Evolutionary conservation across 805 yeast species (phyloP).

Genomic region (Groenewaldozyma salmanticensis): DNA sequence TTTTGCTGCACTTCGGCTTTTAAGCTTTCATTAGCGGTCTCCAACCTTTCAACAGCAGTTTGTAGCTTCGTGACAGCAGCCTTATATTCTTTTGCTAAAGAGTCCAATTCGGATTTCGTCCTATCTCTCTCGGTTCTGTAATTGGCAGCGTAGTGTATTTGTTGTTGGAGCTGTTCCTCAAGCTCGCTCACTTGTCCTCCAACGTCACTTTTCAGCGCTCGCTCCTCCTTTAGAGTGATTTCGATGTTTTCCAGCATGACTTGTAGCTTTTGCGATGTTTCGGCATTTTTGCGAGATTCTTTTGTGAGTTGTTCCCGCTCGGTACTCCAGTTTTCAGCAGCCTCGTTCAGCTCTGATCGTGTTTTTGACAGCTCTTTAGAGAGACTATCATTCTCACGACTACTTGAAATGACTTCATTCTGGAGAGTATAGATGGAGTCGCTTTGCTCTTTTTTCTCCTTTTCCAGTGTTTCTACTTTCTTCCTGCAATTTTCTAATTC

Average conservation of each 20-base stretch:
- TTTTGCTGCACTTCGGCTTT: conserved; percentile 6
- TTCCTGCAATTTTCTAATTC: conserved; percentile 26
- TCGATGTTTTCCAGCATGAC: conserved; percentile 24
- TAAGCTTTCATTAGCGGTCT: conserved; percentile 9
- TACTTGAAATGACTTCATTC: conserved; percentile 28
- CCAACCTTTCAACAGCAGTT: conserved; percentile 6
- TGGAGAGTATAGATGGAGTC: conserved; percentile 29
- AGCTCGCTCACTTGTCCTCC: conserved; percentile 20
- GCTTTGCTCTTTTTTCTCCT: conserved; percentile 28
- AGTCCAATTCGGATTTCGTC: conserved; percentile 17
- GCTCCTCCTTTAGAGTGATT: conserved; percentile 26
- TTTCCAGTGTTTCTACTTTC: conserved; percentile 24
- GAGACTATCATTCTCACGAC: conserved; percentile 21
- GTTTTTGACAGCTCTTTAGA: conserved; percentile 21
- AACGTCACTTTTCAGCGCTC: conserved; percentile 11
- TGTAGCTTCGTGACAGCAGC: conserved; percentile 9
- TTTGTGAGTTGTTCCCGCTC: conserved; percentile 19
- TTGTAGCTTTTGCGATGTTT: conserved; percentile 14
- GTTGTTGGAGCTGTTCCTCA: conserved; percentile 24
- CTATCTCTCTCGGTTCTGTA: conserved; percentile 17
- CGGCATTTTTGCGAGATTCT: conserved; percentile 17
- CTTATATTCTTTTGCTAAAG: conserved; percentile 26
- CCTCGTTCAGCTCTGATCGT: conserved; percentile 15
- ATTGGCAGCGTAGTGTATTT: conserved; percentile 20
- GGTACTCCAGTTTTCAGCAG: conserved; percentile 10